Base-by-base conservation (phyloP, 768 basidiomycete genomes). In the Tulasnella sp. region DNA sequence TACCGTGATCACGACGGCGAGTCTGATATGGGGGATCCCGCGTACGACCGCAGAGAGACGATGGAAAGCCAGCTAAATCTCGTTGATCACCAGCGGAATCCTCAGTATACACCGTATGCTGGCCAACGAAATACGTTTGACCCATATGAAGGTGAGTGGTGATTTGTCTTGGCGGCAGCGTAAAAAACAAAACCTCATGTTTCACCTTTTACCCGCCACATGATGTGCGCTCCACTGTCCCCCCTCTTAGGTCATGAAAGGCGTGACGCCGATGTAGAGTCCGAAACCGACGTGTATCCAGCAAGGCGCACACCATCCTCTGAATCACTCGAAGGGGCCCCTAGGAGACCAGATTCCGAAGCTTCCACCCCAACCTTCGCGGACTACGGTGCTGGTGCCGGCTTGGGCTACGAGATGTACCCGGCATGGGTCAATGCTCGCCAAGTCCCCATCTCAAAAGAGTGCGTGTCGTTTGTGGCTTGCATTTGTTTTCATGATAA, bases 1-100 rank as follows among this genome's bases (percentile, higher is more conserved):
- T 56, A 56, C 29, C 55, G 42, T 29, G 55, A 61, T n/a, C n/a
- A n/a, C 59, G 59, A 38, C 54, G 30, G 30, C 30, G 55, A 60
- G 21, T 61, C 59, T 41, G 59, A 61, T 4, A 61, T 61, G 59
- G 59, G 51, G 7, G 51, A 52, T 34, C 34, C 51, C 10, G 19
- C 17, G 13, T 56, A 44, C 2, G 59, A 61, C 34, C 15, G 23
- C 2, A 13, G 19, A 29, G 51, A 61, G 30, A 53, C 53, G 13
- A 24, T 53, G 1, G 51, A 61, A 21, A 42, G 34, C 53, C 32
- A 61, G 23, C 30, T 30, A 11, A 38, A 32, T 23, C 51, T 61
- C 42, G 59, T 61, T 10, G 47, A 49, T 11, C 30, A 43, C 3
- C 1, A 44, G 4, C 59, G 43, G n/a, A 23, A 17, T 3, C 55